Evolutionary conservation across 2,329 filamentous ascomycete genomes (phyloP).

Genomic region (Colletotrichum sp.): DNA sequence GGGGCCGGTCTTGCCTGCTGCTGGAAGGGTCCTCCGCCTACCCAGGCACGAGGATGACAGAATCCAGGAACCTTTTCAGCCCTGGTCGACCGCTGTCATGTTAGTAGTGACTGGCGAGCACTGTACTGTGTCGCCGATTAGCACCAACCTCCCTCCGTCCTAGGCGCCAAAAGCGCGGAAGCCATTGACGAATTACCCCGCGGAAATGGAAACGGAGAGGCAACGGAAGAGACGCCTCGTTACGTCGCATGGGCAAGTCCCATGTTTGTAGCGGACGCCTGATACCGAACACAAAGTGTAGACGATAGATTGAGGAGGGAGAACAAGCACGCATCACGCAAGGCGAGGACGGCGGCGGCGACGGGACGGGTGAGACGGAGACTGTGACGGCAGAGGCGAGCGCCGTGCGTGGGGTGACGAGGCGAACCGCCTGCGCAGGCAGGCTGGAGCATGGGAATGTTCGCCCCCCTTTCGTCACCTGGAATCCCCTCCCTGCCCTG

Average conservation of each 20-base stretch:
- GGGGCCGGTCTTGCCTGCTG: not conserved
- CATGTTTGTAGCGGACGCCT: not conserved
- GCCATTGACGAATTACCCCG: conserved; percentile 3
- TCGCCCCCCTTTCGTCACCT: conserved; percentile 5
- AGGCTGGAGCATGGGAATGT: not conserved
- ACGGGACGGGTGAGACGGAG: not conserved
- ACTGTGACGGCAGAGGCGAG: not conserved
- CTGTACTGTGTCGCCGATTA: not conserved
- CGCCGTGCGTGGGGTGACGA: conserved; percentile 2
- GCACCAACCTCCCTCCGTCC: not conserved
- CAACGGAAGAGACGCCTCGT: not conserved
- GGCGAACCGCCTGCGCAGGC: not conserved
- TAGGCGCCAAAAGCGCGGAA: not conserved
- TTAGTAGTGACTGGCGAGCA: not conserved
- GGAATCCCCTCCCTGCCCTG: not conserved
- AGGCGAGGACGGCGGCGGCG: not conserved
- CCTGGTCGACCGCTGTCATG: not conserved
- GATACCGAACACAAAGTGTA: not conserved
- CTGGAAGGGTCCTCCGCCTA: not conserved
- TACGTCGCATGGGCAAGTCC: not conserved
- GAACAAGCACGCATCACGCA: not conserved
- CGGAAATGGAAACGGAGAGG: not conserved
- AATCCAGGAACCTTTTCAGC: conserved; percentile 1
- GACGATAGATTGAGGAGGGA: not conserved
- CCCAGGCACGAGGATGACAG: not conserved